Conservation (phyloP, 768 basidiomycete species). For the Phylloporus sp. region DNA sequence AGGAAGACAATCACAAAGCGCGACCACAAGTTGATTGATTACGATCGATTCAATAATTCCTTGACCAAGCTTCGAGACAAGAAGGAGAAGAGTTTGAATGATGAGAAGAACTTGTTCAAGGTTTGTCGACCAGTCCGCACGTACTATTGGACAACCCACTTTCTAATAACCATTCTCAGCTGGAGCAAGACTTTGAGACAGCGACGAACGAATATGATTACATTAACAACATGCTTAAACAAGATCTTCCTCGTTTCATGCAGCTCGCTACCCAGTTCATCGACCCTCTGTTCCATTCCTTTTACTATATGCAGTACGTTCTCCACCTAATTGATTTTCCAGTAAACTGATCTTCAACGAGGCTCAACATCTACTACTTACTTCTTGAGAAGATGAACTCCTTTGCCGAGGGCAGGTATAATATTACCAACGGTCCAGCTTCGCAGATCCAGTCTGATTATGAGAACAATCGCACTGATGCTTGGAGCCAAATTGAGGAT, state of each 20-base stretch:
- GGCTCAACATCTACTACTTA: conserved; percentile 90
- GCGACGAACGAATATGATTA: conserved; percentile 92
- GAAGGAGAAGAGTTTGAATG: conserved; percentile 93
- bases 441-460: conserved; percentile 75
- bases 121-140: conserved; percentile 35
- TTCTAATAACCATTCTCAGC: conserved; percentile 37
- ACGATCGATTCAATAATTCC: conserved; percentile 94
- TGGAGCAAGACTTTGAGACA: conserved; percentile 94
- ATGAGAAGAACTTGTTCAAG: conserved; percentile 98
- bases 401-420: conserved; percentile 79
- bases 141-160: not conserved
- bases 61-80: conserved; percentile 95
- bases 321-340: conserved; percentile 3
- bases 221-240: conserved; percentile 85
- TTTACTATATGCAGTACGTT: conserved; percentile 98
- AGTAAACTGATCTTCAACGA: conserved; percentile 27
- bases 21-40: conserved; percentile 96
- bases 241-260: conserved; percentile 93
- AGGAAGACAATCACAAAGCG: conserved; percentile 94
- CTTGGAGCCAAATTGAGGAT: conserved; percentile 72
- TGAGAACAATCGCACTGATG: conserved; percentile 78
- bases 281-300: conserved; percentile 96
- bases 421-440: conserved; percentile 58
- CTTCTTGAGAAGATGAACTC: conserved; percentile 91
- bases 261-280: conserved; percentile 83